Percentiles rank a stretch among this genome's conserved stretches.
Evolutionary conservation across 768 basidiomycete species (phyloP).

Genomic region (Psilocybe cubensis): DNA sequence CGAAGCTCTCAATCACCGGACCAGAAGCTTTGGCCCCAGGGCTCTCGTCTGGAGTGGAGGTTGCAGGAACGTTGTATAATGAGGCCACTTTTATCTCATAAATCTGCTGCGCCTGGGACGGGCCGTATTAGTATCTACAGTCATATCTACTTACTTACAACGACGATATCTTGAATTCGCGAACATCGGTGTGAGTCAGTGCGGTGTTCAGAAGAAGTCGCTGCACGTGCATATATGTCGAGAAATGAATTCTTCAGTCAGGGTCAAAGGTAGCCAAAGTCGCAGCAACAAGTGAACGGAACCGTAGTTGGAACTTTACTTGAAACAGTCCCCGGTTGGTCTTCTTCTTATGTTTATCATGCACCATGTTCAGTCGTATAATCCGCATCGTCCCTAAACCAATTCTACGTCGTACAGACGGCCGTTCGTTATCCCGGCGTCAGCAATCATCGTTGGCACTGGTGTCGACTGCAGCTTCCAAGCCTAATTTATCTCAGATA

Average conservation of each 20-base stretch:
- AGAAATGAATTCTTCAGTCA: neutral
- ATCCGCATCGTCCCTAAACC: slow-evolving; percentile 27
- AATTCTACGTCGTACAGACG: slow-evolving; percentile 15
- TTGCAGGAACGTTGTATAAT: slow-evolving; percentile 78
- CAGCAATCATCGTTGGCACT: slow-evolving; percentile 8
- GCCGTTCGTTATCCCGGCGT: slow-evolving; percentile 9
- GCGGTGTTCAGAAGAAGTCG: neutral
- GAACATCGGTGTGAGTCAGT: slow-evolving; percentile 1
- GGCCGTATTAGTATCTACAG: slow-evolving; percentile 8
- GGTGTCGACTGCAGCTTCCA: neutral
- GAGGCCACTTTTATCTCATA: slow-evolving; percentile 91
- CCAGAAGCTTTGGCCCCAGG: slow-evolving; percentile 43
- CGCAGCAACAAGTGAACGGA: slow-evolving; percentile 6
- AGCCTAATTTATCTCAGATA: slow-evolving; percentile 2
- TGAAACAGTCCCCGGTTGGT: slow-evolving; percentile 12
- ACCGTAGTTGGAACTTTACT: slow-evolving; percentile 2
- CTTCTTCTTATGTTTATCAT: slow-evolving; percentile 35
- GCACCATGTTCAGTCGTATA: slow-evolving; percentile 57
- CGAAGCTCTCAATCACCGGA: slow-evolving; percentile 45
- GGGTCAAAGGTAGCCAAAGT: slow-evolving; percentile 2
- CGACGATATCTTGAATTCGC: neutral
- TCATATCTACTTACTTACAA: slow-evolving; percentile 8
- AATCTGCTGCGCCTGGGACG: slow-evolving; percentile 2
- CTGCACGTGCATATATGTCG: slow-evolving; percentile 11
- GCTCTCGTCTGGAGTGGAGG: slow-evolving; percentile 44